Base-by-base conservation (phyloP, 2,329 filamentous ascomycete genomes). In the Hirsutella minnesotensis region DNA sequence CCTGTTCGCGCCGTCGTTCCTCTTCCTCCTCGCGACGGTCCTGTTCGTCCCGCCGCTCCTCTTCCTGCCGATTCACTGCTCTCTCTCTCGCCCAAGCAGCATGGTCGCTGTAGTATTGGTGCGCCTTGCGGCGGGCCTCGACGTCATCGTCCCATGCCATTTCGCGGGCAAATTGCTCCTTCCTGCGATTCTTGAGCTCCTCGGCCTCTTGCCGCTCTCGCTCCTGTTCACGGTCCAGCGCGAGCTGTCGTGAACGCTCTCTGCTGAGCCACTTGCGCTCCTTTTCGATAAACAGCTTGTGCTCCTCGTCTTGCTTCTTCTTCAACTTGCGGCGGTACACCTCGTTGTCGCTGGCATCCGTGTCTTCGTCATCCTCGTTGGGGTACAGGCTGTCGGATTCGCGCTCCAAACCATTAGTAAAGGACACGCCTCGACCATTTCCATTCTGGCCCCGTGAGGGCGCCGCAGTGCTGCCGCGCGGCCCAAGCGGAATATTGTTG, bases 211-310 rank as follows among this genome's bases (percentile, higher is more conserved):
- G 80, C 47, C 78, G 79, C 55, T 94, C 86, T 10, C 87, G 81
- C 22, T 83, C 83, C 52, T 78, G 81, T 56, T 95, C 89, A 46
- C 92, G 80, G 51, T 94, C 84, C 19, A 95, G 68, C 0, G 92
- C 90, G 4, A 86, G 85, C 13, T 86, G 83, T 34, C 87, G 77
- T 46, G 84, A 84, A 42, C 83, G 78, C 60, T 98, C 92, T 37
- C 89, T 79, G 58, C 94, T 94, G 21, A 87, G 70, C 90, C 90
- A 96, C 48, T 87, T 82, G 24, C 87, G 79, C 59, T 95, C 87
- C 36, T 89, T 83, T 52, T 95, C 89, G 0, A 84, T 69, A 57
- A 86, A 95, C 38, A 78, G 69, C 56, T 89, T 87, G 39, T 95
- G 85, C 0, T 79, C 73, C 19, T 95, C 88, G 0, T 80, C 71